Conservation (phyloP, 2,329 filamentous ascomycete genomes). For the Colletotrichum ledebouriae region DNA sequence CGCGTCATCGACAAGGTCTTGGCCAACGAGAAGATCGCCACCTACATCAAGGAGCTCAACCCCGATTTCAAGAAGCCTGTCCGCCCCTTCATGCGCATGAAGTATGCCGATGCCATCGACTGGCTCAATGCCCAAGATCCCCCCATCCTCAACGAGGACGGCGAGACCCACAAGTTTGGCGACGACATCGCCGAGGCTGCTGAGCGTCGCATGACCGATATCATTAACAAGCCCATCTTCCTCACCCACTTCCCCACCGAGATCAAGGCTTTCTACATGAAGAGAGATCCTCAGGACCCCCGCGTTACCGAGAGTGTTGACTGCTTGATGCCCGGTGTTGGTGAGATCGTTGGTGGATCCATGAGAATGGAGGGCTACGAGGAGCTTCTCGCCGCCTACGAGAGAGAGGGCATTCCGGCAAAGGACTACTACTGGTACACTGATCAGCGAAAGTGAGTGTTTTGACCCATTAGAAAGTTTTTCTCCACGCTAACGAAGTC, state of each 20-base stretch:
- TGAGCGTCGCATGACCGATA: constrained; percentile 96
- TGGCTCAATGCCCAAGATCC: constrained; percentile 90
- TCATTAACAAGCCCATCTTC: constrained; percentile 95
- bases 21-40: constrained; percentile 78
- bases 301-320: constrained; percentile 96
- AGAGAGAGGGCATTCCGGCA: constrained; percentile 86
- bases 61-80: constrained; percentile 86
- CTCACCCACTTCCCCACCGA: constrained; percentile 96
- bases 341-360: constrained; percentile 94
- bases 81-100: constrained; percentile 94
- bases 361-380: constrained; percentile 97
- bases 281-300: constrained; percentile 82
- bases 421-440: constrained; percentile 98
- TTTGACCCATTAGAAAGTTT: not conserved
- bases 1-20: constrained; percentile 84
- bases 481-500: constrained; percentile 18
- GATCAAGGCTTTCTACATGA: constrained; percentile 99
- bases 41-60: constrained; percentile 88
- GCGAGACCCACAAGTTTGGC: constrained; percentile 89
- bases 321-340: constrained; percentile 88
- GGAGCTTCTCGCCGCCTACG: constrained; percentile 89
- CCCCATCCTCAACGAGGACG: constrained; percentile 90
- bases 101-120: constrained; percentile 91
- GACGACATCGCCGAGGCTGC: constrained; percentile 99
- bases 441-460: constrained; percentile 89